phyloP scores from a whole-genome alignment of 148 eudicot species.

The Vaccinium vitisidaea region DNA sequence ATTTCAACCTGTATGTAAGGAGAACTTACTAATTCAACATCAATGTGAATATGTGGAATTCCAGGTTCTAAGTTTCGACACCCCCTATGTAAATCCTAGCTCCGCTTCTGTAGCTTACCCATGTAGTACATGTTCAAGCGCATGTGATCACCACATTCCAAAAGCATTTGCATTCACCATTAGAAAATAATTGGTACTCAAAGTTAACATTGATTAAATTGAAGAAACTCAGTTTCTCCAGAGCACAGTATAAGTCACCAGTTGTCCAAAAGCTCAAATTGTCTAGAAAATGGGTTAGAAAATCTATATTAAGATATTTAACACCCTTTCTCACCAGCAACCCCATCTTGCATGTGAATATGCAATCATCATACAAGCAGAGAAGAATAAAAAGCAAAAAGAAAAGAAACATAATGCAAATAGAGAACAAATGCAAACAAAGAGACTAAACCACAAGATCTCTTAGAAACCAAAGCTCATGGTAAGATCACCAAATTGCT shows the following conservation, averaged over 20 bases:
- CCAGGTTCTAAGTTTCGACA: no score
- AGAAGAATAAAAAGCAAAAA: neutral
- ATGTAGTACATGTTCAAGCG: neutral
- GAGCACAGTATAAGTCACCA: neutral
- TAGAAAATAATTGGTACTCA: neutral
- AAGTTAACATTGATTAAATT: neutral
- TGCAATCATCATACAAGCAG: neutral
- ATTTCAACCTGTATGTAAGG: no score
- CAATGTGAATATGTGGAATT: no score
- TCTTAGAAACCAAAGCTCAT: neutral
- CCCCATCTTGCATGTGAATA: neutral
- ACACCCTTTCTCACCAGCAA: neutral
- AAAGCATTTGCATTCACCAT: neutral
- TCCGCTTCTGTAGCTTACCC: neutral
- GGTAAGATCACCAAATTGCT: neutral
- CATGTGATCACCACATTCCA: neutral
- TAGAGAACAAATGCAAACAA: neutral
- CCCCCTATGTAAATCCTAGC: no score
- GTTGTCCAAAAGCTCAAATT: neutral
- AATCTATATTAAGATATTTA: neutral
- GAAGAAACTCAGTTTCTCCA: neutral
- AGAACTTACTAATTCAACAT: no score
- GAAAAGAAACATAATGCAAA: neutral
- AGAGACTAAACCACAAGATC: neutral
- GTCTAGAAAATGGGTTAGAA: neutral